A percentile compares a stretch with the other conserved stretches of the same genome.
These are phyloP conservation scores for Nothopassalora personata DNA, from an alignment of 2,329 filamentous ascomycete genomes.

Conservation along the genomic window DNA sequence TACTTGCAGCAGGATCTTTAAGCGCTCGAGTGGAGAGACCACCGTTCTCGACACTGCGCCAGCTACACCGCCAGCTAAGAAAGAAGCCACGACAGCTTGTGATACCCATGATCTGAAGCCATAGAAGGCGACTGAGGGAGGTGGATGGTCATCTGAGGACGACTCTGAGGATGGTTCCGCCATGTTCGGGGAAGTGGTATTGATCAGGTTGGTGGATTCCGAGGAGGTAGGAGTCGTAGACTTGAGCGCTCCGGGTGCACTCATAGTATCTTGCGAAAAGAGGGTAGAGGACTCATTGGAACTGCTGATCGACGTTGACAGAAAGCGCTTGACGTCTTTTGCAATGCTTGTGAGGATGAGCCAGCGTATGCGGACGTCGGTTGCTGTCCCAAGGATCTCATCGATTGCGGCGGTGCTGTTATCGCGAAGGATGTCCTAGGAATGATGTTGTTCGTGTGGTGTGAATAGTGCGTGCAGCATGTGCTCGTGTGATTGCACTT, in stretches of 20 bases:
- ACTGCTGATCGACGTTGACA: background rate
- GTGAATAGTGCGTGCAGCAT: background rate
- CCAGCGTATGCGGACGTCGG: background rate
- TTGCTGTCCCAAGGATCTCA: slow-evolving; percentile 1
- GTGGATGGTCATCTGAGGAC: background rate
- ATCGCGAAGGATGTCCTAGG: background rate
- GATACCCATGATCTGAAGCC: slow-evolving; percentile 47
- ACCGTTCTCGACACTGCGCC: slow-evolving; percentile 97
- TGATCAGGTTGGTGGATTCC: background rate
- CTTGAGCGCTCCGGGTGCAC: background rate
- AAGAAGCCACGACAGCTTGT: slow-evolving; percentile 82
- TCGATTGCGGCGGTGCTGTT: background rate
- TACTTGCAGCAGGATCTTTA: slow-evolving; percentile 97
- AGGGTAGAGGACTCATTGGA: slow-evolving; percentile 4
- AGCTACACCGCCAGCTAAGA: slow-evolving; percentile 87
- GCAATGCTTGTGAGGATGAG: background rate
- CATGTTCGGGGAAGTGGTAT: background rate
- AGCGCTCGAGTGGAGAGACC: slow-evolving; percentile 87
- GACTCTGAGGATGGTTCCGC: background rate
- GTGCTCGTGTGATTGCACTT: background rate
- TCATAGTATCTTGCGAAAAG: slow-evolving; percentile 7
- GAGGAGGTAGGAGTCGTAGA: background rate
- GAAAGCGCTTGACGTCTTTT: background rate
- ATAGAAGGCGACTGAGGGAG: background rate
- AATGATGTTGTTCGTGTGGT: background rate